Evolutionary conservation across 2,329 filamentous ascomycete species (phyloP).

Genomic region (Meredithiella fracta): DNA sequence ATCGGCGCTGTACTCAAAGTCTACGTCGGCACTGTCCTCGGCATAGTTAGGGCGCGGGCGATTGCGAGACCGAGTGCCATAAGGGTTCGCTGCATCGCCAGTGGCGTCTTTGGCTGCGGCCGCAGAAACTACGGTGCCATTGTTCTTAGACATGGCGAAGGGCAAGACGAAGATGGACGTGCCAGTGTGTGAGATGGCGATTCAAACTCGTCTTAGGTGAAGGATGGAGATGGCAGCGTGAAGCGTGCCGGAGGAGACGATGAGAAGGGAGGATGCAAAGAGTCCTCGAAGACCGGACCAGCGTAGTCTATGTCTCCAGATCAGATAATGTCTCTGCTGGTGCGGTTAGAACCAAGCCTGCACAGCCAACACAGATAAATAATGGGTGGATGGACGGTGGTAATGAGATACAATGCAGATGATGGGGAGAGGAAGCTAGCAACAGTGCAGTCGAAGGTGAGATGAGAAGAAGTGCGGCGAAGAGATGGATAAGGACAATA

Average conservation of each 20-base stretch:
- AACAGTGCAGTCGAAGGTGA: constrained; percentile 12
- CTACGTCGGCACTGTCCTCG: constrained; percentile 74
- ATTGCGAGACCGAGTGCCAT: constrained; percentile 89
- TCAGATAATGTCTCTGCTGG: background rate
- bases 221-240: no score
- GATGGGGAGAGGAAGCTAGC: constrained; percentile 21
- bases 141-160: constrained; percentile 30
- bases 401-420: constrained; percentile 10
- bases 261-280: background rate
- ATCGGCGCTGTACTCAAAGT: constrained; percentile 54
- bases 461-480: constrained; percentile 4
- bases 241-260: no score
- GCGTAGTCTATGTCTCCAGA: background rate
- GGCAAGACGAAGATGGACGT: background rate
- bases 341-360: background rate
- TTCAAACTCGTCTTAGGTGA: no score
- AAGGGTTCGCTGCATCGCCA: constrained; percentile 45
- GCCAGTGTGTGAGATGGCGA: background rate
- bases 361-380: background rate
- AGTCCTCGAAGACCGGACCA: background rate
- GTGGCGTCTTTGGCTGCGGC: constrained; percentile 30
- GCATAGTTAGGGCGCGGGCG: constrained; percentile 86
- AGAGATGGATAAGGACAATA: constrained; percentile 7
- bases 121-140: constrained; percentile 27
- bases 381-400: constrained; percentile 12